These are phyloP conservation scores for Boletus speciosus DNA, from an alignment of 768 basidiomycete species.

Conservation along the genomic window DNA sequence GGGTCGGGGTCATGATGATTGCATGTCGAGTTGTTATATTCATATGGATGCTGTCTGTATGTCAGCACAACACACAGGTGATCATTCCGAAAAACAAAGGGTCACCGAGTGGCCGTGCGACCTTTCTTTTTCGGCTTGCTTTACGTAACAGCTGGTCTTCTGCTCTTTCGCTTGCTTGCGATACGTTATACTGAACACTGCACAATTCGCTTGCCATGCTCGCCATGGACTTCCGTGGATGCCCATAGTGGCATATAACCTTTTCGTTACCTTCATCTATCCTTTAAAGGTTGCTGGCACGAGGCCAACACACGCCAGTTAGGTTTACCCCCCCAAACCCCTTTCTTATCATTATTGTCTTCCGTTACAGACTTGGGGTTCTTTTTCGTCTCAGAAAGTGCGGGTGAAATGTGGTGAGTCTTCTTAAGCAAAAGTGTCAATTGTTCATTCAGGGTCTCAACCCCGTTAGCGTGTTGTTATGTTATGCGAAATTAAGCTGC, in stretches of 20 bases:
- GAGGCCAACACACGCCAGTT: not conserved
- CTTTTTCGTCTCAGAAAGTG: not conserved
- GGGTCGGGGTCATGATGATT: no score
- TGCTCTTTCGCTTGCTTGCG: no score
- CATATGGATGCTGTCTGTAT: not conserved
- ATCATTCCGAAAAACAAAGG: not conserved
- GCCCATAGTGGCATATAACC: not conserved
- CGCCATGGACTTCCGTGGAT: no score
- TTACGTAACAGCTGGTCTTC: no score
- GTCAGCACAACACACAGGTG: not conserved
- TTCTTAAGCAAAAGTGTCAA: not conserved
- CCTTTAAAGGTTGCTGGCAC: not conserved
- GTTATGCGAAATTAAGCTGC: not conserved
- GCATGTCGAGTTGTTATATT: not conserved
- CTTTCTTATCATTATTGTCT: not conserved
- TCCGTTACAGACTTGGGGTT: not conserved
- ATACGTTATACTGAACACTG: no score
- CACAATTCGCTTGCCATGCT: no score
- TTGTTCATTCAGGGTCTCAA: not conserved
- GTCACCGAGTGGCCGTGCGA: no score
- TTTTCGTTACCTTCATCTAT: not conserved
- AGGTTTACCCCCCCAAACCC: not conserved
- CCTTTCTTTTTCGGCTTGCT: no score
- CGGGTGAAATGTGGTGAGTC: not conserved
- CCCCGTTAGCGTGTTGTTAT: no score